Base-by-base conservation (phyloP, 73 alveolate genomes). In the Loxodes magnus region DNA sequence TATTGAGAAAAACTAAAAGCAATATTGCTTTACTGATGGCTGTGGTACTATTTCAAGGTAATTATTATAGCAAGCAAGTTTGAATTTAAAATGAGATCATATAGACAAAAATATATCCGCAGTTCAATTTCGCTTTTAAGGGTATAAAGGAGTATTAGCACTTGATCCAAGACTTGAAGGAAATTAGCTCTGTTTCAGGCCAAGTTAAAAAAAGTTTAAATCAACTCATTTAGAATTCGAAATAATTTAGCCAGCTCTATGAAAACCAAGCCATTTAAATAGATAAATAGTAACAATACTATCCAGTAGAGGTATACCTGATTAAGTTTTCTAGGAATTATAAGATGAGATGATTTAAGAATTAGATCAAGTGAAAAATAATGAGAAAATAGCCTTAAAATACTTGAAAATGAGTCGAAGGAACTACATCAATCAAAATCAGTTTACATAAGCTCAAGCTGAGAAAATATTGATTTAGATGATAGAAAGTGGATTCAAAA, bases 91-190 rank as follows among this genome's bases (percentile, higher is more conserved):
- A 7, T 21, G 9, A 50, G 56, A 38, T 38, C 71, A n/a, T 50
- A 27, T 46, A 34, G 42, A 44, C 57, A 39, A 71, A 12, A 35
- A 35, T 54, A 62, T 77, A 19, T 66, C 89, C 4, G 96, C 96
- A 35, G 64, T 84, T 43, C 79, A 84, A 56, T 63, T 84, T 0
- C 56, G 96, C 37, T 58, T 65, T 35, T 78, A 70, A 49, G 96
- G 96, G 22, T 78, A 79, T 16, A 84, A 84, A 51, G 96, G 96
- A 5, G 96, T 84, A 3, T 69, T 84, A 6, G 67, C 77, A 3
- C 57, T 84, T 24, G 78, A 84, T 80, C 81, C 81, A 5, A 35
- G 56, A 28, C 41, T 79, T 35, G 65, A 64, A 5, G 84, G 81
- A 42, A 46, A 64, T 44, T 66, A 65, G 17, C 66, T 84, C n/a